Conservation (phyloP, 176 grass and related monocot genomes). For the Poa pratensis region DNA sequence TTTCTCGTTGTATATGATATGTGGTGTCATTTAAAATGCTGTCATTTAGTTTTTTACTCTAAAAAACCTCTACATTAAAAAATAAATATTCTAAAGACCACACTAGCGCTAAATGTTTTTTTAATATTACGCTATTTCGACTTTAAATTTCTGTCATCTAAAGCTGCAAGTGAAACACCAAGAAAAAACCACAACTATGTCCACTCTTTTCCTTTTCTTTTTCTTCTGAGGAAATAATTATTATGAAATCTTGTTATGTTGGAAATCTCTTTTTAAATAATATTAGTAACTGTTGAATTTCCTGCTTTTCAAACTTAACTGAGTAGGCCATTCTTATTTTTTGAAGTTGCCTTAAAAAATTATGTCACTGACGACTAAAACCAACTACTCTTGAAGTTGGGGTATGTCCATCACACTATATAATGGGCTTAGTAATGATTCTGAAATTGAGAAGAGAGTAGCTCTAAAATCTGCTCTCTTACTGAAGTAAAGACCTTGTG, state of each 20-base stretch:
- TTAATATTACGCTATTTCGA: too few relatives aligned
- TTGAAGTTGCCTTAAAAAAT: neutral
- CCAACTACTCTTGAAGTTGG: neutral
- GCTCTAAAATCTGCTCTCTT: neutral
- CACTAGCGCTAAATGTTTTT: too few relatives aligned
- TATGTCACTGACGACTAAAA: neutral
- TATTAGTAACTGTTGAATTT: neutral
- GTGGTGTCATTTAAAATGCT: too few relatives aligned
- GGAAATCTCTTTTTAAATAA: neutral
- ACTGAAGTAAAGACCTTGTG: neutral
- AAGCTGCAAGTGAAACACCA: too few relatives aligned
- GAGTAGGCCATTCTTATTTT: neutral
- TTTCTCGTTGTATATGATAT: too few relatives aligned
- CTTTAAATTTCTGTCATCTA: too few relatives aligned
- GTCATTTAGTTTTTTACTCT: too few relatives aligned
- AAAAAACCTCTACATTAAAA: too few relatives aligned
- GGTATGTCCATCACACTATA: neutral
- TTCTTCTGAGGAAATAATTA: neutral
- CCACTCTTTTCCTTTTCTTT: neutral
- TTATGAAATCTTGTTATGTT: neutral
- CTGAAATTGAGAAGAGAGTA: neutral
- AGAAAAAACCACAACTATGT: too few relatives aligned
- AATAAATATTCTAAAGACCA: too few relatives aligned
- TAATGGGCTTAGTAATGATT: constrained; percentile 9
- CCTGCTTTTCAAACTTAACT: neutral